Percentiles rank a stretch among this genome's conserved stretches.
These are phyloP conservation scores for Rubia occidens DNA, from an alignment of 305 asterid species.

Conservation along the genomic window DNA sequence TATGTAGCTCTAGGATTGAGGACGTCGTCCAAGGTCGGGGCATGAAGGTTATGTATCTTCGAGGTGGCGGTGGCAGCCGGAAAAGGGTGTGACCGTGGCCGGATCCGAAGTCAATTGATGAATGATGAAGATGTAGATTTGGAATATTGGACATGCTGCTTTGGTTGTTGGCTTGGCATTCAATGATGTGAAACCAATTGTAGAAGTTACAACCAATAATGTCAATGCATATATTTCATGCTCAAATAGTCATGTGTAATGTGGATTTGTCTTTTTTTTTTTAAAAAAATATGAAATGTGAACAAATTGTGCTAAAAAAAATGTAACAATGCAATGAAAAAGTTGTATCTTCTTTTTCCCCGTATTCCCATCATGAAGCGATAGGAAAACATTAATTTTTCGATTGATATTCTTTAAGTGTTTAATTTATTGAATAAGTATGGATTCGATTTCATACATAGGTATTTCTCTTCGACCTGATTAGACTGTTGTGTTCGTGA, in stretches of 20 bases:
- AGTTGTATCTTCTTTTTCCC: not conserved
- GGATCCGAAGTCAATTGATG: not conserved
- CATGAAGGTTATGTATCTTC: not conserved
- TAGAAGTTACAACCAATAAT: not conserved
- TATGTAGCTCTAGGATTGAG: constrained; percentile 20
- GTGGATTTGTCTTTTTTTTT: not conserved
- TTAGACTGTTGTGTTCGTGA: too few relatives aligned
- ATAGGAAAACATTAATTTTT: too few relatives aligned
- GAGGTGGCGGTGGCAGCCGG: constrained; percentile 7
- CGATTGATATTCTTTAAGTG: too few relatives aligned
- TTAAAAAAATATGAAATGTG: too few relatives aligned
- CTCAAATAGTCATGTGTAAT: not conserved
- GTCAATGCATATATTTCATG: not conserved
- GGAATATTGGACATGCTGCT: not conserved
- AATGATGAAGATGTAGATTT: constrained; percentile 1
- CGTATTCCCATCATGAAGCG: too few relatives aligned
- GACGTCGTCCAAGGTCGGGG: constrained; percentile 16
- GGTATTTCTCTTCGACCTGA: too few relatives aligned
- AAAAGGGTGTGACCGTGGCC: constrained; percentile 12
- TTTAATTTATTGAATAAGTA: too few relatives aligned
- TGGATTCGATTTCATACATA: too few relatives aligned
- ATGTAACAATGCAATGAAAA: not conserved
- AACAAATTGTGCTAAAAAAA: not conserved
- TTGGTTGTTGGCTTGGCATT: constrained; percentile 16
- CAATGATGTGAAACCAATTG: not conserved